These are phyloP conservation scores for Candida maesae DNA, from an alignment of 805 yeast species.

Conservation along the genomic window DNA sequence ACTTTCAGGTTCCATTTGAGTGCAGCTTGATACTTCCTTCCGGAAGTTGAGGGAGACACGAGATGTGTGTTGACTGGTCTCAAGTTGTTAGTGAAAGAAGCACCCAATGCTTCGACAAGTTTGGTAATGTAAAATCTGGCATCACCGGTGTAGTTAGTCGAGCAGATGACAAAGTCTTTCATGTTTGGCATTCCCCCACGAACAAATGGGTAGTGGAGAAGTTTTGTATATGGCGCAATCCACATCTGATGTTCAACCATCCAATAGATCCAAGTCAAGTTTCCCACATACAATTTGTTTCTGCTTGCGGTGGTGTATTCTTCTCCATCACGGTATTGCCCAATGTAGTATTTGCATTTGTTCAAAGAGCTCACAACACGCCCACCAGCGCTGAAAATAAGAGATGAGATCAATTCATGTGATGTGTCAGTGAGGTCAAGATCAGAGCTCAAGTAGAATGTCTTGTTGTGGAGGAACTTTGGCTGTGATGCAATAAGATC, in stretches of 20 bases:
- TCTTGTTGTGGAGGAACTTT: conserved; percentile 39
- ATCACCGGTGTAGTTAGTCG: conserved; percentile 84
- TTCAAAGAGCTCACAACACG: conserved; percentile 28
- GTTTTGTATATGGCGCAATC: conserved; percentile 48
- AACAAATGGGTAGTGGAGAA: conserved; percentile 68
- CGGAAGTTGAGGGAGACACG: conserved; percentile 61
- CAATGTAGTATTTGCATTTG: conserved; percentile 50
- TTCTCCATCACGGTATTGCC: conserved; percentile 57
- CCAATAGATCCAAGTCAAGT: conserved; percentile 71
- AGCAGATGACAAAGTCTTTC: conserved; percentile 52
- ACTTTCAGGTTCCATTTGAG: conserved; percentile 59
- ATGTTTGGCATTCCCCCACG: conserved; percentile 49
- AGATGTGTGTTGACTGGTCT: conserved; percentile 67
- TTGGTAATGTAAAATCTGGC: conserved; percentile 69
- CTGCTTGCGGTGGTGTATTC: conserved; percentile 46
- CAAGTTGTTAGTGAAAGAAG: conserved; percentile 62
- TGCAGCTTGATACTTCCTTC: conserved; percentile 76
- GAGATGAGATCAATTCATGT: conserved; percentile 34
- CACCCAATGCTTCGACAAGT: conserved; percentile 69
- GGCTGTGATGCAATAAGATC: conserved; percentile 10
- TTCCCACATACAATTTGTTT: conserved; percentile 50
- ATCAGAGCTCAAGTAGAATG: conserved; percentile 52
- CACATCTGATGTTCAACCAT: conserved; percentile 54
- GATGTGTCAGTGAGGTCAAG: conserved; percentile 47
- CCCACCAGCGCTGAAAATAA: conserved; percentile 58